phyloP scores from a whole-genome alignment of 345 rosid species.

The Aquilaria yunnanensis region DNA sequence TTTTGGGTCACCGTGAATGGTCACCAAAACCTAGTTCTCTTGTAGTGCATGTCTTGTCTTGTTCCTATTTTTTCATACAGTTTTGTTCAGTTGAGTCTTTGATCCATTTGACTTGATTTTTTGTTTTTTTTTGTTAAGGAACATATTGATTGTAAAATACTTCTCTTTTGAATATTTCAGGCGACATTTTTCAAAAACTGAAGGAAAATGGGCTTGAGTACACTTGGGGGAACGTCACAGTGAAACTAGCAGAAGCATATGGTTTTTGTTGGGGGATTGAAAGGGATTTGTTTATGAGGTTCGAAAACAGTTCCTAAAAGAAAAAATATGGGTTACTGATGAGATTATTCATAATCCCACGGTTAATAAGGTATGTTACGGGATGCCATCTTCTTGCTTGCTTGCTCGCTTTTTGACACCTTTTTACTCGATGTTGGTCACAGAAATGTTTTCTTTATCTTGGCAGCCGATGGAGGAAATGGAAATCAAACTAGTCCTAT shows the following conservation, averaged over 20 bases:
- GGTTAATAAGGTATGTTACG: conserved; percentile 36
- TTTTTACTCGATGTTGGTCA: neutral
- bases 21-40: too few species aligned
- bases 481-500: conserved; percentile 58
- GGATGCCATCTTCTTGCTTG: too few species aligned
- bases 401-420: too few species aligned
- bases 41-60: too few species aligned
- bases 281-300: conserved; percentile 92
- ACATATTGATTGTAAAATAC: too few species aligned
- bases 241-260: conserved; percentile 69
- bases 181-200: conserved; percentile 65
- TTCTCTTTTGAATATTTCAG: conserved; percentile 22
- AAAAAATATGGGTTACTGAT: conserved; percentile 79
- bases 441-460: neutral
- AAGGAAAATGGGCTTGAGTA: conserved; percentile 58
- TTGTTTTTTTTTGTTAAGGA: neutral
- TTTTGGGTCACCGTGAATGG: too few species aligned
- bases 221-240: conserved; percentile 72
- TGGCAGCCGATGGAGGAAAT: conserved; percentile 77
- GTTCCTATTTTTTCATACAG: too few species aligned
- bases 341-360: conserved; percentile 85
- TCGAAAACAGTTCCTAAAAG: conserved; percentile 63
- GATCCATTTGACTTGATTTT: neutral
- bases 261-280: conserved; percentile 92
- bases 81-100: too few species aligned